A percentile compares a stretch with the other conserved stretches of the same genome.
Evolutionary conservation across 2,329 filamentous ascomycete genomes (phyloP).

Genomic region (Aspergillus luchuensis): DNA sequence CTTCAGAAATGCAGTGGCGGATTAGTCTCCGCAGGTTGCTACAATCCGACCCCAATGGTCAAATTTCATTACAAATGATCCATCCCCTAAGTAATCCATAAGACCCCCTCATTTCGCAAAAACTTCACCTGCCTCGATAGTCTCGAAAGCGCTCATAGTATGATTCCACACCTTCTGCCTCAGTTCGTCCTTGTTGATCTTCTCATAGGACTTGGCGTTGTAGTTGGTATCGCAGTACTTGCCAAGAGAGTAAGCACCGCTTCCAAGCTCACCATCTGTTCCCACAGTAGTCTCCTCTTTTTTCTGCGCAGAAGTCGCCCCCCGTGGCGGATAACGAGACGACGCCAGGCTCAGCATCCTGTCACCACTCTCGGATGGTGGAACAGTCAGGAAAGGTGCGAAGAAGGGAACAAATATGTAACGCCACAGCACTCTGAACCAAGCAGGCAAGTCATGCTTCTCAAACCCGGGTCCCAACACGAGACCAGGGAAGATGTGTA

Average conservation of each 20-base stretch:
- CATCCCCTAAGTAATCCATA: background rate
- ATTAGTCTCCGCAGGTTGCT: too few species aligned
- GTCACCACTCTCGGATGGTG: slow-evolving; percentile 4
- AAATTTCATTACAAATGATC: background rate
- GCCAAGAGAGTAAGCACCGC: slow-evolving; percentile 8
- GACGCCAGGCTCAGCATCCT: slow-evolving; percentile 6
- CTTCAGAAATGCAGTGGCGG: too few species aligned
- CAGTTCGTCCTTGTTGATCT: slow-evolving; percentile 5
- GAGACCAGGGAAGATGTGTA: slow-evolving; percentile 11
- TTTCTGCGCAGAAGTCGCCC: background rate
- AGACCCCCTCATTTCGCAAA: background rate
- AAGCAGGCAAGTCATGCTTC: slow-evolving; percentile 3
- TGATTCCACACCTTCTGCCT: slow-evolving; percentile 9
- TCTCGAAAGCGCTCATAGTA: slow-evolving; percentile 5
- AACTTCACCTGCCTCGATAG: background rate
- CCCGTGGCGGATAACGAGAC: slow-evolving; percentile 4
- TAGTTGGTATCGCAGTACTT: background rate
- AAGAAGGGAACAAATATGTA: slow-evolving; percentile 10
- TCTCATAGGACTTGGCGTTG: background rate
- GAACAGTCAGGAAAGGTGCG: background rate
- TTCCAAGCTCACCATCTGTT: slow-evolving; percentile 6
- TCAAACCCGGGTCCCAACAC: slow-evolving; percentile 6
- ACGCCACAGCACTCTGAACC: slow-evolving; percentile 5
- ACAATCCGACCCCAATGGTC: too few species aligned
- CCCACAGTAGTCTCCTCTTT: background rate